Conservation (phyloP, 1,139 yeast species). For the Candida sp. region DNA sequence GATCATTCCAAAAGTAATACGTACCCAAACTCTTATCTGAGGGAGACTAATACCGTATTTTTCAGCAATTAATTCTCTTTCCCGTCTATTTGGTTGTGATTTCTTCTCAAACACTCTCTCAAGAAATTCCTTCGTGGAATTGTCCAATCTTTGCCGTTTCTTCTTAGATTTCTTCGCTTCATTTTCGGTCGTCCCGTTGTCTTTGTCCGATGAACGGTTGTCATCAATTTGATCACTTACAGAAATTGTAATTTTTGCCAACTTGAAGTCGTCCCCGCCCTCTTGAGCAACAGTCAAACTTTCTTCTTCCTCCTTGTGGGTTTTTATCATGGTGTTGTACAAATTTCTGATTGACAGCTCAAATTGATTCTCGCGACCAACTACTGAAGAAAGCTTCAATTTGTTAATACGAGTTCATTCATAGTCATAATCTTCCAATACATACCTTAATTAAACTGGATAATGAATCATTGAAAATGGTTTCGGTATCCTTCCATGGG, state of each 20-base stretch:
- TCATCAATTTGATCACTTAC: slow-evolving; percentile 5
- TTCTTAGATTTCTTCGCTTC: slow-evolving; percentile 3
- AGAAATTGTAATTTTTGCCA: slow-evolving; percentile 9
- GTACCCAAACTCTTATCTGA: slow-evolving; percentile 38
- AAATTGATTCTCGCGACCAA: slow-evolving; percentile 1
- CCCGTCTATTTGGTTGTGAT: slow-evolving; percentile 27
- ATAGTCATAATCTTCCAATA: background rate
- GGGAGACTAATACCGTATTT: slow-evolving; percentile 26
- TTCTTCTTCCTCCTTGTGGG: slow-evolving; percentile 5
- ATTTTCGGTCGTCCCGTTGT: background rate
- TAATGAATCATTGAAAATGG: slow-evolving; percentile 4
- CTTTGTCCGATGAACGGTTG: background rate
- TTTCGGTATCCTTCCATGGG: background rate
- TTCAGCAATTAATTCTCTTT: slow-evolving; percentile 30
- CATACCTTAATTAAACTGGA: slow-evolving; percentile 13
- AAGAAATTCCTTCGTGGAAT: slow-evolving; percentile 12
- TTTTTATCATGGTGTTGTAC: slow-evolving; percentile 7
- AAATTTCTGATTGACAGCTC: slow-evolving; percentile 10
- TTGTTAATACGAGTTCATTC: background rate
- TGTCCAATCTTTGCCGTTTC: slow-evolving; percentile 9
- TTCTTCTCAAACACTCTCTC: slow-evolving; percentile 16
- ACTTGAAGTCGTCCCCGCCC: slow-evolving; percentile 7
- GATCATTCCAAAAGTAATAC: slow-evolving; percentile 11
- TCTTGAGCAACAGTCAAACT: background rate
- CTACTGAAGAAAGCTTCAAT: slow-evolving; percentile 4